Evolutionary conservation across 768 basidiomycete species (phyloP), one percentile per base, ranked within the genome.

Genomic region (Lentinula guzmanii): DNA sequence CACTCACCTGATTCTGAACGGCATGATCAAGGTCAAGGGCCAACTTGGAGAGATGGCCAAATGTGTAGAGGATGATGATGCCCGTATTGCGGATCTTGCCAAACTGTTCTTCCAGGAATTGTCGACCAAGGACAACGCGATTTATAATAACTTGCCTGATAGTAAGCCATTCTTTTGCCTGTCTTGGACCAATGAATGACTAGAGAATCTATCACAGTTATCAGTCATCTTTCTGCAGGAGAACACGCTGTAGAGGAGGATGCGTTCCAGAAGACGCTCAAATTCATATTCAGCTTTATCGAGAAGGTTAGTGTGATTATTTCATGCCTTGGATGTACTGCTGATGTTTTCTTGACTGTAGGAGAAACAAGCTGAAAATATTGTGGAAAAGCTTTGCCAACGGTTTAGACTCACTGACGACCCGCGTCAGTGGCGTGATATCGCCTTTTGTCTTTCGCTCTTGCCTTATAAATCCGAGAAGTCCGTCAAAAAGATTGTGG

Each of bases 21-120:
- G 96, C 2, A 98, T 98, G 97, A 91, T 99, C 82, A 99, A 98
- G 74, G 95, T 98, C 66, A 98, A 99, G 75, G 97, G 97, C 1
- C 96, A 99, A 71, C 80, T 99, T 6, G 97, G 97, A 16, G 97
- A 99, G 80, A 98, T 99, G 96, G 97, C 96, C n/a, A 98, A 99
- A 74, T 98, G 97, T 70, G 75, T 98, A 6, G 95, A 98, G 75
- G 96, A 98, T 72, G 79, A 83, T 24, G 96, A 98, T 61, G 80
- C 80, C 51, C 76, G 96, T 13, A 90, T 99, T 62, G 85, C 91
- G 16, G 96, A 98, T 68, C 81, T 99, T 42, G 96, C 97, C n/a
- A 96, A 95, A 73, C 71, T 99, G 54, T 99, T 99, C 85, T 99
- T 99, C 79, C 90, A 86, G 21, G 95, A 98, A 70, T 75, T 99